These are phyloP conservation scores for Hypoxylon sp. DNA, from an alignment of 2,329 filamentous ascomycete genomes.

Conservation along the genomic window DNA sequence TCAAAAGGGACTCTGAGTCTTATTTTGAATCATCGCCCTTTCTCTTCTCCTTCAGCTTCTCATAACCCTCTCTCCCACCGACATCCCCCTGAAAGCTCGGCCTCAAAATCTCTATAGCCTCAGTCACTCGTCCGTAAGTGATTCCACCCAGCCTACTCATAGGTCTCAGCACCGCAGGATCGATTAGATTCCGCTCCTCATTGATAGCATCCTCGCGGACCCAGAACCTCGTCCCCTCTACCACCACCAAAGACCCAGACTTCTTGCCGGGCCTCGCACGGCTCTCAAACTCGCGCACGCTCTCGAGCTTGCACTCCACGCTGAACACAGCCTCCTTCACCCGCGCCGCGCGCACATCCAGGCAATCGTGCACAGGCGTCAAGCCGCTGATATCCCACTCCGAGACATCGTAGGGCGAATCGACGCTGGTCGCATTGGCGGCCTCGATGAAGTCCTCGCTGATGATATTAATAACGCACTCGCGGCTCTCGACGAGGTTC, in stretches of 20 bases:
- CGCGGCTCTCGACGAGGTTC: conserved; percentile 79
- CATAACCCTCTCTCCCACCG: conserved; percentile 66
- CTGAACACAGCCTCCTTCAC: conserved; percentile 88
- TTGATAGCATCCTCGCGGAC: conserved; percentile 90
- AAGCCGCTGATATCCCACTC: conserved; percentile 88
- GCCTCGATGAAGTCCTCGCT: conserved; percentile 88
- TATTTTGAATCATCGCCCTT: conserved; percentile 27
- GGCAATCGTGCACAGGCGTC: conserved; percentile 75
- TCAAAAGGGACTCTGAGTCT: not conserved
- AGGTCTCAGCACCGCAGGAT: conserved; percentile 82
- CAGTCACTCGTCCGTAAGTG: conserved; percentile 79
- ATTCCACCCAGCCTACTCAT: conserved; percentile 88
- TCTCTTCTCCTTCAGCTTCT: conserved; percentile 69
- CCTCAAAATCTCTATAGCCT: conserved; percentile 79
- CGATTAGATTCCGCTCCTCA: conserved; percentile 79
- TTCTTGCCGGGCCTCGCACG: conserved; percentile 78
- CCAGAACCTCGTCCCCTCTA: conserved; percentile 92
- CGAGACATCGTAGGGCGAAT: conserved; percentile 80
- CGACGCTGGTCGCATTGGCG: conserved; percentile 84
- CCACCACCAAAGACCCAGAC: conserved; percentile 79
- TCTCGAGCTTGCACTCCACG: conserved; percentile 84
- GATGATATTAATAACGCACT: conserved; percentile 91
- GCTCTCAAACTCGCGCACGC: conserved; percentile 83
- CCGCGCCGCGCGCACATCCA: conserved; percentile 77
- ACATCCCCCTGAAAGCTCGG: conserved; percentile 69